Conservation (phyloP, 169 alveolate genomes). For the Toxoplasma gondii region DNA sequence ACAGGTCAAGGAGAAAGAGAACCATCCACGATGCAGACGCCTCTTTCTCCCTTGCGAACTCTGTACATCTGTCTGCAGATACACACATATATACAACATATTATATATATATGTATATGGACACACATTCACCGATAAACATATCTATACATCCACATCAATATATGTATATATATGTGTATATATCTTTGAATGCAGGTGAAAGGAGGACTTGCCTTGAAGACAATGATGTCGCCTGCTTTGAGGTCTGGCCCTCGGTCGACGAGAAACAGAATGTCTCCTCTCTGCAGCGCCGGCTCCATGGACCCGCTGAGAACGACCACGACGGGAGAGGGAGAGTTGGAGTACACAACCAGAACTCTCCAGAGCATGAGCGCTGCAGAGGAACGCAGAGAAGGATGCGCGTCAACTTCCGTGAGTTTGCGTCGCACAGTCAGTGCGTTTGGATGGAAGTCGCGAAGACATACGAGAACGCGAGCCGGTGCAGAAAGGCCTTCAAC, state of each 20-base stretch:
- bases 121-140: neutral
- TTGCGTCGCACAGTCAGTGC: neutral
- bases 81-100: neutral
- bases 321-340: conserved; percentile 92
- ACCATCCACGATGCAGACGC: no score
- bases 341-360: conserved; percentile 85
- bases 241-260: conserved; percentile 49
- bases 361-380: conserved; percentile 95
- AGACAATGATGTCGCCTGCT: conserved; percentile 71
- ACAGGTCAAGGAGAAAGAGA: no score
- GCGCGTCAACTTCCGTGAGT: no score
- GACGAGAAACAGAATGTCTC: conserved; percentile 91
- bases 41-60: no score
- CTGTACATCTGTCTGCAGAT: neutral
- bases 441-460: neutral
- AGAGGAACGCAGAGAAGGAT: conserved; percentile 33
- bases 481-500: neutral
- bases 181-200: neutral
- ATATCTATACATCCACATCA: no score
- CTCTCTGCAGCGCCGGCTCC: conserved; percentile 96
- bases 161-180: neutral
- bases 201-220: conserved; percentile 43
- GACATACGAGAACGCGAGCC: neutral
- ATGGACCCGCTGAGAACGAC: conserved; percentile 94
- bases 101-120: neutral